Percentiles rank a stretch among this genome's conserved stretches.
Evolutionary conservation across 176 grass and related monocot species (phyloP).

Genomic region (Olyra latifolia): DNA sequence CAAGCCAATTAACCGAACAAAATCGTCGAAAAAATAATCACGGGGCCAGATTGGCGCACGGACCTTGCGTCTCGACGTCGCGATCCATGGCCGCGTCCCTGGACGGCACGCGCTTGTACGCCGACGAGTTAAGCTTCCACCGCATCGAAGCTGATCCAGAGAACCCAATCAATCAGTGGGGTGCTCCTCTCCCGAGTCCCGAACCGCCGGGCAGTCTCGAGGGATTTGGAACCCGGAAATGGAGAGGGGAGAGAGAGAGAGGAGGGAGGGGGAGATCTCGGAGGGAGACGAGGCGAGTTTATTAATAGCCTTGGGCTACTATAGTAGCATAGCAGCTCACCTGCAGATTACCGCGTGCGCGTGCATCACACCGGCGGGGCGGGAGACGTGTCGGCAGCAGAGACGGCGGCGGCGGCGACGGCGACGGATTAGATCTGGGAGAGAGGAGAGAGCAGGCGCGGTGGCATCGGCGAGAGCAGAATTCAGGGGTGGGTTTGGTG

Average conservation of each 20-base stretch:
- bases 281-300: neutral
- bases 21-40: neutral
- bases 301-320: slow-evolving; percentile 31
- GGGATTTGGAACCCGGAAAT: neutral
- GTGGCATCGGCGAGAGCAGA: too few species aligned
- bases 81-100: slow-evolving; percentile 59
- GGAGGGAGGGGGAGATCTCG: slow-evolving; percentile 19
- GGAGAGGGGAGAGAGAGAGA: neutral
- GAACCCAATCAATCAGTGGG: neutral
- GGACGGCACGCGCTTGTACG: slow-evolving; percentile 84
- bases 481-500: too few species aligned
- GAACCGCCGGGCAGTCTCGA: neutral
- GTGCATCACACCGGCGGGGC: slow-evolving; percentile 37
- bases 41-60: neutral
- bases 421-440: slow-evolving; percentile 26
- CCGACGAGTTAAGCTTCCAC: slow-evolving; percentile 78
- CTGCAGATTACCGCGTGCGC: slow-evolving; percentile 34
- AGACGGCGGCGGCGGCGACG: neutral
- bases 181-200: neutral
- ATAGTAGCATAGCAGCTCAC: neutral
- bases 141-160: slow-evolving; percentile 57
- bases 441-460: too few species aligned
- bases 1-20: neutral
- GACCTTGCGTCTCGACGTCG: slow-evolving; percentile 66
- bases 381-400: neutral